phyloP scores from a whole-genome alignment of 345 rosid species.

The Fremontodendron californicum region DNA sequence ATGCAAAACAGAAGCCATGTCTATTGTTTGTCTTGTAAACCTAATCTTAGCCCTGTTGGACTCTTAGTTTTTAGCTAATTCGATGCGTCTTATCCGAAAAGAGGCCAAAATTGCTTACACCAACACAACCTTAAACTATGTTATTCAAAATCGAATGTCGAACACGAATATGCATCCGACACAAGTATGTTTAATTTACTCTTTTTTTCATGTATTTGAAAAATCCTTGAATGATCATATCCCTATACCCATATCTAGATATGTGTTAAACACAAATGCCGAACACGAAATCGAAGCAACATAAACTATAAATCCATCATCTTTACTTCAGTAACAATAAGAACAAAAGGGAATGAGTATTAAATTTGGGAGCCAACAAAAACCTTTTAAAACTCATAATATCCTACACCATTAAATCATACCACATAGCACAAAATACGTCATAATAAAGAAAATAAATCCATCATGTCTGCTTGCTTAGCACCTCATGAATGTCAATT shows the following conservation, averaged over 20 bases:
- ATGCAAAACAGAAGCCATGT: too few relatives aligned
- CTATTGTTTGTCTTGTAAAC: neutral
- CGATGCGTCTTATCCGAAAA: neutral
- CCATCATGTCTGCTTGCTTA: constrained; percentile 11
- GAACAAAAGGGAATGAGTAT: neutral
- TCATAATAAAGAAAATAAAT: neutral
- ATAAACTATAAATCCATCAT: neutral
- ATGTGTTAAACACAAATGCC: too few relatives aligned
- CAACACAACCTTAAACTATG: too few relatives aligned
- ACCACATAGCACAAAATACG: neutral
- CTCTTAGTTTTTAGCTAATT: neutral
- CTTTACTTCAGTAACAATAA: too few relatives aligned
- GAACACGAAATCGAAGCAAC: too few relatives aligned
- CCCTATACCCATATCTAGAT: too few relatives aligned
- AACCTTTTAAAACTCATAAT: neutral
- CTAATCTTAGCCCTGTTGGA: too few relatives aligned
- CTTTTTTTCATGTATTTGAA: too few relatives aligned
- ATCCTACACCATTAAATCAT: neutral
- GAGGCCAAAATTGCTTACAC: neutral
- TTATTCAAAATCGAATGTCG: too few relatives aligned
- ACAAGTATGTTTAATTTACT: too few relatives aligned
- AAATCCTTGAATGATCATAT: too few relatives aligned
- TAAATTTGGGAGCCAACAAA: neutral
- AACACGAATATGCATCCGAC: too few relatives aligned
- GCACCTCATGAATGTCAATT: constrained; percentile 19